Base-by-base conservation (phyloP, 176 grass and related monocot genomes). In the Thalia dealbata region DNA sequence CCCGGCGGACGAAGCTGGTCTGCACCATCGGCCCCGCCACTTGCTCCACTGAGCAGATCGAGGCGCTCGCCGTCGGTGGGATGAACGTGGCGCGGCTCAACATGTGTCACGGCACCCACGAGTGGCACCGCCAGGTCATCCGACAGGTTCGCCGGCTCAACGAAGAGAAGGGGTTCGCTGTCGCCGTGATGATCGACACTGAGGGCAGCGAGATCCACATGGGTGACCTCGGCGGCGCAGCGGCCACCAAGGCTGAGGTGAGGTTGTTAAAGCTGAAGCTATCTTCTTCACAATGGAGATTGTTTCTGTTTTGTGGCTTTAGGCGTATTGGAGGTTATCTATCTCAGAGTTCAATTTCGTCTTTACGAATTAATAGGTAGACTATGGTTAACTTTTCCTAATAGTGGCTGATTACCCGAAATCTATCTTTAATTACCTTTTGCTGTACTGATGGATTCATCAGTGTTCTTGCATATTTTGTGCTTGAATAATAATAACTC, bases 61-160 rank as follows among this genome's bases (percentile, higher is more conserved):
- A 84, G 75, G 76, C 64, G 72, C 86, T 92, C 23, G 89, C 86
- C 38, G 80, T 81, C 13, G 80, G 89, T 3, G 86, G 89, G 64
- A 88, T 92, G 89, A 74, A 81, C 63, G 86, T 88, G 18, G 83
- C 86, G 38, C 81, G 89, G 67, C 60, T 92, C 72, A 92, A 92
- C 78, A 83, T 92, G 72, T 88, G 89, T 76, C 86, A 92, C 72
- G 67, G 81, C 56, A 79, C 72, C 67, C 78, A 78, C 38, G 86
- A 86, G 2, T 92, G 81, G 89, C 81, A 88, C 75, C 86, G 81
- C 3, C 72, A 67, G 24, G 81, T 77, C 4, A 84, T 88, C 81
- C 55, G 75, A 21, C 71, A 79, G 44, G 78, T 92, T 52, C 78
- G 78, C 52, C 74, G 68, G 80, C 75, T 88, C 73, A 92, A 92